phyloP scores from a whole-genome alignment of 2,329 filamentous ascomycete genomes.

The Colletotrichum graminicola region DNA sequence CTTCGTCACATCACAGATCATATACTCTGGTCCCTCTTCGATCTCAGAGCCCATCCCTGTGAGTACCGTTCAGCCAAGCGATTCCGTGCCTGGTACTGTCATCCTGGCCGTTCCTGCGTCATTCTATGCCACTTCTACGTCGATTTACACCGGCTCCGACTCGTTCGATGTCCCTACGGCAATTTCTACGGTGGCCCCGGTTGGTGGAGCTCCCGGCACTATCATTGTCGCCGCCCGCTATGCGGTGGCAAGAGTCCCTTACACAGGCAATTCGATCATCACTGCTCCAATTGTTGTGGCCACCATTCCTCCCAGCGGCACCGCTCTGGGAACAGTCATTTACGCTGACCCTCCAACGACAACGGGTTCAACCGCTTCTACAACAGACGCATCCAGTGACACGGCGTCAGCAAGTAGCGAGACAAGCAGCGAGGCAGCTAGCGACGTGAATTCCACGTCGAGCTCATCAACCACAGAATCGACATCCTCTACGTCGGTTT shows the following conservation, averaged over 20 bases:
- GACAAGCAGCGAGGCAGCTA: neutral
- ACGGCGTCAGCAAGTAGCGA: neutral
- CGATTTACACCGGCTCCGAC: neutral
- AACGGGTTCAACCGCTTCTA: neutral
- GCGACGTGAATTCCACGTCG: neutral
- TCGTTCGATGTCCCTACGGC: neutral
- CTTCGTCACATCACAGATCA: slow-evolving; percentile 8
- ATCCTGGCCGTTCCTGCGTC: slow-evolving; percentile 11
- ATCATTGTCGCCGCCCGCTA: slow-evolving; percentile 16
- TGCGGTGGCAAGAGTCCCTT: slow-evolving; percentile 8
- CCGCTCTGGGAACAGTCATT: slow-evolving; percentile 31
- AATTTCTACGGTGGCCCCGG: slow-evolving; percentile 5
- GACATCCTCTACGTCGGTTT: neutral
- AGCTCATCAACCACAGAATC: neutral
- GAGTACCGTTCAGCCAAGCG: slow-evolving; percentile 3
- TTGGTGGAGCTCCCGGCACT: slow-evolving; percentile 1
- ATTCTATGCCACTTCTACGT: slow-evolving; percentile 12
- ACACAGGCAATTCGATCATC: slow-evolving; percentile 10
- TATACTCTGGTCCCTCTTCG: neutral
- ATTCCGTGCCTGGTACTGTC: neutral
- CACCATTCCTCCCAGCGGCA: slow-evolving; percentile 31
- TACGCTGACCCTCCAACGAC: slow-evolving; percentile 3
- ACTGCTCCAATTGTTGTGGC: slow-evolving; percentile 15
- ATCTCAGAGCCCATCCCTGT: neutral
- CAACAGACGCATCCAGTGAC: neutral